Conservation (phyloP, 1,284 basidiomycete genomes). For the Pseudozyma flocculosa region DNA sequence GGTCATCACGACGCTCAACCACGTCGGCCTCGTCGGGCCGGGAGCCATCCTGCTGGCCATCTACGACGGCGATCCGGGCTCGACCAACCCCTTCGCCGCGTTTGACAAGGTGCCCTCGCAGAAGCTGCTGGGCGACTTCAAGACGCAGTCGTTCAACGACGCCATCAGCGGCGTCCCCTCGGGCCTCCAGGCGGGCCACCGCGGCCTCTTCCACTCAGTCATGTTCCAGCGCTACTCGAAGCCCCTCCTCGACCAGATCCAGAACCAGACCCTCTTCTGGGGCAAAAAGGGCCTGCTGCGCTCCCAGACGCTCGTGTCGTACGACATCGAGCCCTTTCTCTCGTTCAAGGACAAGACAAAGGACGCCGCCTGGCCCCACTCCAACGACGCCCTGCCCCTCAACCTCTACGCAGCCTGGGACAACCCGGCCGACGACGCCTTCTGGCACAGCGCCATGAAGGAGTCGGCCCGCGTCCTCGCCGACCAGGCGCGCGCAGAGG, state of each 20-base stretch:
- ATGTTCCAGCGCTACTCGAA: slow-evolving; percentile 34
- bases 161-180: slow-evolving; percentile 32
- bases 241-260: slow-evolving; percentile 31
- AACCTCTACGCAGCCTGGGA: slow-evolving; percentile 45
- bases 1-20: slow-evolving; percentile 41
- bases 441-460: slow-evolving; percentile 32
- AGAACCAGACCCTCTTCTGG: slow-evolving; percentile 28
- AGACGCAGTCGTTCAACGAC: slow-evolving; percentile 20
- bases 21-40: slow-evolving; percentile 11
- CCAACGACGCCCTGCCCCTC: slow-evolving; percentile 36
- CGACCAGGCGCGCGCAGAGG: slow-evolving; percentile 28
- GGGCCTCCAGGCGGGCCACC: slow-evolving; percentile 13
- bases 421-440: slow-evolving; percentile 34
- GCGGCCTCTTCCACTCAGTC: slow-evolving; percentile 44
- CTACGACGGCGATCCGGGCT: slow-evolving; percentile 23
- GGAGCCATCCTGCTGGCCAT: slow-evolving; percentile 30
- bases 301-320: slow-evolving; percentile 32
- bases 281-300: slow-evolving; percentile 16
- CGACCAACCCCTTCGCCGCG: slow-evolving; percentile 12
- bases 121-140: slow-evolving; percentile 23
- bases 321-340: slow-evolving; percentile 48
- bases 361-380: slow-evolving; percentile 37
- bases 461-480: slow-evolving; percentile 19
- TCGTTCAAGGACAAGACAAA: slow-evolving; percentile 15
- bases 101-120: slow-evolving; percentile 9